Percentiles rank a stretch among this genome's conserved stretches.
phyloP scores from a whole-genome alignment of 805 yeast species.

The Saccharomycopsis oosterbeekiorum region DNA sequence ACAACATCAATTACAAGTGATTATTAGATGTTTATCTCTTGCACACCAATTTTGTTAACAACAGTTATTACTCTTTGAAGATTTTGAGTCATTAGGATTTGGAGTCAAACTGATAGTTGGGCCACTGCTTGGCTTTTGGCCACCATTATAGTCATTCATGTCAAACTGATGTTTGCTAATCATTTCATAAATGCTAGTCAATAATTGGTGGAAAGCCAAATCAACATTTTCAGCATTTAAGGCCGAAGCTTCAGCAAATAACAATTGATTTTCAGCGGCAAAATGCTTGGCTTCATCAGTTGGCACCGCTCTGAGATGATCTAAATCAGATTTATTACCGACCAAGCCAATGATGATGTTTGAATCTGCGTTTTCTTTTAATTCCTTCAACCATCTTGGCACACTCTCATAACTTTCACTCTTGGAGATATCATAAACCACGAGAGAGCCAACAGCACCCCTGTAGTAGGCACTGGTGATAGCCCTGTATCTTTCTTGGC shows the following conservation, averaged over 20 bases:
- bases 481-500: constrained; percentile 97
- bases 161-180: constrained; percentile 88
- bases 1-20: background rate
- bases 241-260: constrained; percentile 95
- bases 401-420: constrained; percentile 79
- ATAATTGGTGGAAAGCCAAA: constrained; percentile 82
- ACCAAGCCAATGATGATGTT: constrained; percentile 91
- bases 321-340: constrained; percentile 86
- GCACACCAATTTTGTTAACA: background rate
- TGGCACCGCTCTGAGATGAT: constrained; percentile 91
- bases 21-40: background rate
- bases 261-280: constrained; percentile 82
- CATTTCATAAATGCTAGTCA: constrained; percentile 91
- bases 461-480: constrained; percentile 95
- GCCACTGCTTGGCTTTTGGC: constrained; percentile 65
- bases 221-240: constrained; percentile 92
- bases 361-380: constrained; percentile 86
- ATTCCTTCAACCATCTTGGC: constrained; percentile 81
- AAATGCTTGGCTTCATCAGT: constrained; percentile 95
- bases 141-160: constrained; percentile 54
- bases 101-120: constrained; percentile 91
- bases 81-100: constrained; percentile 71
- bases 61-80: constrained; percentile 30
- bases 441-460: constrained; percentile 96
- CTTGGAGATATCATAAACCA: constrained; percentile 92